phyloP scores from a whole-genome alignment of 1,284 basidiomycete species.

The Schizophyllum amplum region DNA sequence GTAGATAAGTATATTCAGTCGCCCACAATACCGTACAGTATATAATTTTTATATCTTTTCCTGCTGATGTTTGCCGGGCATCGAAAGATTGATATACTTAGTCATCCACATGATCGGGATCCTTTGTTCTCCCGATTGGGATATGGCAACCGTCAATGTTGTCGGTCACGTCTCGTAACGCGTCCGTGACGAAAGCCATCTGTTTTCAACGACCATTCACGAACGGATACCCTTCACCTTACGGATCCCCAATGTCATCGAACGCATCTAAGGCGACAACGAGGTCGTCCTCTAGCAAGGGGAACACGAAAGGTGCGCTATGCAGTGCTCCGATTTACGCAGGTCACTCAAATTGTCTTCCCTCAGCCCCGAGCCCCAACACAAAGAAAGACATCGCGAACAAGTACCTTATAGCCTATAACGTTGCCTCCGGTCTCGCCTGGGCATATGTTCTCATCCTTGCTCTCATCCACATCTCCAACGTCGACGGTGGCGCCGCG shows the following conservation, averaged over 20 bases:
- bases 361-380: constrained; percentile 2
- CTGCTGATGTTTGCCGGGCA: too few species aligned
- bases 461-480: constrained; percentile 41
- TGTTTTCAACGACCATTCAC: background rate
- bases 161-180: background rate
- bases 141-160: background rate
- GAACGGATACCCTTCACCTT: background rate
- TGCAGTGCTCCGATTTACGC: too few species aligned
- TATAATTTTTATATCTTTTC: background rate
- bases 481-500: constrained; percentile 24
- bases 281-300: background rate
- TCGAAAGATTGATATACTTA: too few species aligned
- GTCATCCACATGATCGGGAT: too few species aligned
- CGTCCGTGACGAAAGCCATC: background rate
- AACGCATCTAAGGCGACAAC: background rate
- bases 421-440: constrained; percentile 60
- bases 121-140: background rate
- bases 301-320: background rate
- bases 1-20: background rate
- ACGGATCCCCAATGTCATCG: background rate
- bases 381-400: constrained; percentile 22
- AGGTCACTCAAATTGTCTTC: too few species aligned
- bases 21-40: background rate
- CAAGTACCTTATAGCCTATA: constrained; percentile 75
- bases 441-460: constrained; percentile 67